Evolutionary conservation across 225 moss, liverwort and hornwort species (phyloP).

Genomic region (Neckera pumila): DNA sequence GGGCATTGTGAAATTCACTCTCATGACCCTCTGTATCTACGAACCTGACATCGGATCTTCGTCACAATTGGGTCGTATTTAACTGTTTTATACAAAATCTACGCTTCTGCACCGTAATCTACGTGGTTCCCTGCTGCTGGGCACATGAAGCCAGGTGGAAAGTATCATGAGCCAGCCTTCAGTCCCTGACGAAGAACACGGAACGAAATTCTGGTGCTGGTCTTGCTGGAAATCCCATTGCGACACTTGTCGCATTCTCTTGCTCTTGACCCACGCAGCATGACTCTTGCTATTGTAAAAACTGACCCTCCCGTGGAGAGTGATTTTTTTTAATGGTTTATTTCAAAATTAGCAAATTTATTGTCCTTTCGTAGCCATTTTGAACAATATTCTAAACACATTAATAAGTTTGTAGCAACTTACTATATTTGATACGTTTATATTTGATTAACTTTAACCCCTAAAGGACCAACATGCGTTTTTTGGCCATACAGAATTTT

Average conservation of each 20-base stretch:
- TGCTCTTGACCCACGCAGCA: no score
- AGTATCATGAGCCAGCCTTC: rapidly evolving
- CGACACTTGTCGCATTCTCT: no score
- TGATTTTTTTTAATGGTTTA: background rate
- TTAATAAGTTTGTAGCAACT: background rate
- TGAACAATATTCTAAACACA: background rate
- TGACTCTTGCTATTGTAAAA: no score
- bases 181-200: background rate
- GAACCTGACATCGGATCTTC: background rate
- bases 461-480: no score
- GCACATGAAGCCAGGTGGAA: background rate
- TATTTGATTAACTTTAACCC: no score
- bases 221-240: no score
- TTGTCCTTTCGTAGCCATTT: background rate
- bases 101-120: background rate
- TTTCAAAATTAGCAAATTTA: background rate
- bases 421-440: background rate
- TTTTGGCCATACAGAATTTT: no score
- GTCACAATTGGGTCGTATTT: background rate
- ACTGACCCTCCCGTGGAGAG: no score
- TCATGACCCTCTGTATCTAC: background rate
- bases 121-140: rapidly evolving
- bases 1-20: no score
- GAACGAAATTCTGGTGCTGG: no score
- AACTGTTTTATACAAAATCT: background rate